Conservation (phyloP, 2,329 filamentous ascomycete species). For the Phialophora verrucosa region DNA sequence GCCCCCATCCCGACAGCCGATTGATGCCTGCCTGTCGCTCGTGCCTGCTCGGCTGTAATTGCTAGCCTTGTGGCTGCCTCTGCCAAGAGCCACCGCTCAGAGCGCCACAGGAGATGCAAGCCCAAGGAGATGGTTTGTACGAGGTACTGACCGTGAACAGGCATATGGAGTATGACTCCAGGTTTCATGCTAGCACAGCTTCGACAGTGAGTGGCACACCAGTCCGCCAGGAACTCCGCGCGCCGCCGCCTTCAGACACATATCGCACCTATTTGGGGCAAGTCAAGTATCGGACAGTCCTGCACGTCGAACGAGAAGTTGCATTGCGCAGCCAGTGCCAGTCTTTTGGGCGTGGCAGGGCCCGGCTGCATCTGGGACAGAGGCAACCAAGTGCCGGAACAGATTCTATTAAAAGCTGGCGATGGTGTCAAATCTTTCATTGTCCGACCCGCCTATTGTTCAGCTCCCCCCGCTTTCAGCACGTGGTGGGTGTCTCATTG, state of each 20-base stretch:
- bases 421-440: slow-evolving; percentile 21
- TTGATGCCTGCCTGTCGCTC: neutral
- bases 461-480: slow-evolving; percentile 1
- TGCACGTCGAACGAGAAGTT: neutral
- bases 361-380: neutral
- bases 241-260: neutral
- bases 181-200: neutral
- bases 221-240: neutral
- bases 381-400: slow-evolving; percentile 9
- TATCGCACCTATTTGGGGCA: neutral
- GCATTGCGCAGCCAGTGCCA: neutral
- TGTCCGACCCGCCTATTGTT: slow-evolving; percentile 15
- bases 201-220: neutral
- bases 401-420: slow-evolving; percentile 26
- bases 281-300: neutral
- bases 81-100: neutral
- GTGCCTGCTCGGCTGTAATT: neutral
- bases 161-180: neutral
- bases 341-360: slow-evolving; percentile 2
- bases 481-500: slow-evolving; percentile 24
- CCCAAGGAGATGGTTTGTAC: too few species aligned
- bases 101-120: neutral
- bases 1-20: slow-evolving; percentile 13
- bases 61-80: neutral
- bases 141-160: neutral